Base-by-base conservation (phyloP, 2,329 filamentous ascomycete species). In the Fusarium xyrophilum region DNA sequence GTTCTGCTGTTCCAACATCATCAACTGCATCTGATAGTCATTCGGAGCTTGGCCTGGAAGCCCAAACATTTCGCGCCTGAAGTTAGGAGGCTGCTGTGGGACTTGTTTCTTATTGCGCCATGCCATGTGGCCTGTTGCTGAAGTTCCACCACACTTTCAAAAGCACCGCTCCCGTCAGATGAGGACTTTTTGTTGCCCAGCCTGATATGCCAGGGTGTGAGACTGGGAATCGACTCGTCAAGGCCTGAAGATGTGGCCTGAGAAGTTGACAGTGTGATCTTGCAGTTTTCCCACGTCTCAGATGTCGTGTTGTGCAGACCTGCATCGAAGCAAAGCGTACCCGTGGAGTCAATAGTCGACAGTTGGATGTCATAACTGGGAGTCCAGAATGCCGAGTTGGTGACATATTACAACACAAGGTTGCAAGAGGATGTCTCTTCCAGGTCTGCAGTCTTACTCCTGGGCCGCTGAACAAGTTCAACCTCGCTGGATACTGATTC, bases 21-120 rank as follows among this genome's bases (percentile, higher is more conserved):
- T 94, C 75, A 95, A 81, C 77, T 95, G 91, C 91, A 93, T 93
- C 80, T 95, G 92, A 73, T 95, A 95, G 77, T 95, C 92, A 15
- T 35, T 15, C 13, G 42, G 42, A 6, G 15, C 21, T 9, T 23
- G n/a, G 10, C 23, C 23, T 14, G 43, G 36, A 13, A 56, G 17
- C 15, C 67, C 67, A 35, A 69, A 70, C 51, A 57, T 64, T 13
- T 52, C 56, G 30, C 28, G 43, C 27, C 59, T 61, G 10, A 48
- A 47, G 12, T 53, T 55, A 7, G 39, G 25, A 12, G 19, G 15
- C 46, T 63, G 63, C 5, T 44, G 47, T 13, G 60, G 77, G 93
- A 89, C 69, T 52, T 32, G 32, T 30, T 77, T 75, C 59, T 76
- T 74, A 6, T 67, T 63, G 9, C 68, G 61, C 73, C 76, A 79